Base-by-base conservation (phyloP, 176 grass and related monocot species). In the Hordeum marinum region DNA sequence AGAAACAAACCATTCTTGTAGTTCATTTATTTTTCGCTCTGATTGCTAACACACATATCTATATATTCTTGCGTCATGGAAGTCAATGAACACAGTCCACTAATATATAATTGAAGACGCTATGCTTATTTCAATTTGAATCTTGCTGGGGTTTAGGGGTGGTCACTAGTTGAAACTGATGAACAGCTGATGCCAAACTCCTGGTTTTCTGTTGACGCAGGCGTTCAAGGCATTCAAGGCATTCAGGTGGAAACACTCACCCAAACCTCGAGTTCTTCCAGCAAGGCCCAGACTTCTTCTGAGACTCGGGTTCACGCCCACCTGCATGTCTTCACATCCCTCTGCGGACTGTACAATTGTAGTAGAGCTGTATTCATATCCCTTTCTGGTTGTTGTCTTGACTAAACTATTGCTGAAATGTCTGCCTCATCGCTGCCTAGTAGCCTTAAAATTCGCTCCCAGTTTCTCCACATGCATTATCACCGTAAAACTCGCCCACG, bases 181-280 rank as follows among this genome's bases (percentile, higher is more conserved):
- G 8, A 66, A 67, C 42, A 18, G 25, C 36, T 20, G 9, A 82
- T 67, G 18, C 34, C 0, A 20, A 59, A 68, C 27, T 37, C 76
- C 75, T 71, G 45, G 13, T 26, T 52, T 52, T 9, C 6, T 77
- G 23, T 39, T 41, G 36, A 64, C 63, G 36, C 72, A 99, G 91
- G 72, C 90, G 86, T 29, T 29, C 29, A 2, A 29, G 2, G 29
- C 29, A 29, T 50, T 8, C 82, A 1, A 89, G 82, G 81, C 67
- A 11, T 81, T 91, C 91, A 0, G 91, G 82, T 1, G 89, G 91
- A 45, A 68, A 76, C 74, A 74, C 89, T 31, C 91, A 96, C 85
- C 96, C 88, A 36, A 93, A 99, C 83, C 90, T 92, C 1, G 81
- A 99, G 67, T 92, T 91, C 63, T 98, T 93, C 79, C 93, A 84